A percentile compares a stretch with the other conserved stretches of the same genome.
These are phyloP conservation scores for Claviceps cyperi DNA, from an alignment of 2,329 filamentous ascomycete species.

Conservation along the genomic window DNA sequence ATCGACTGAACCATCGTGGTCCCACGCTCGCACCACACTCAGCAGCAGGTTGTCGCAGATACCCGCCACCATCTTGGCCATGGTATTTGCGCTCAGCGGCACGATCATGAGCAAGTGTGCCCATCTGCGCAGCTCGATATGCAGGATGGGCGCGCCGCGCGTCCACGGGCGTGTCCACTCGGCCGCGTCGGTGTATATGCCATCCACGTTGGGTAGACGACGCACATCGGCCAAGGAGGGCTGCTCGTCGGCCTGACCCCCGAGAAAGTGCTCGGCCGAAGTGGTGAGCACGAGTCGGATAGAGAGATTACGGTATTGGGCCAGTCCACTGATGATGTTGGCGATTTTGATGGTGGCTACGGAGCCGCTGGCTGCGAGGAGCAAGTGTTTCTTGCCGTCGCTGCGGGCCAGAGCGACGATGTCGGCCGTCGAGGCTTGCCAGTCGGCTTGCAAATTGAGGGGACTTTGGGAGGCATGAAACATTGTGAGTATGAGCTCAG, in stretches of 20 bases:
- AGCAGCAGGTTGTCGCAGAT: slow-evolving; percentile 66
- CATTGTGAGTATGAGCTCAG: neutral
- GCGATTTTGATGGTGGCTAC: slow-evolving; percentile 84
- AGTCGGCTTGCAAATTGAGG: neutral
- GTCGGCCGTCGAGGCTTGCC: slow-evolving; percentile 13
- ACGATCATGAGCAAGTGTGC: slow-evolving; percentile 68
- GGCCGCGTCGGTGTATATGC: slow-evolving; percentile 67
- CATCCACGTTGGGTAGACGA: slow-evolving; percentile 57
- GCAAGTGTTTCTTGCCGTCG: slow-evolving; percentile 28
- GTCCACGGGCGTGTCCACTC: slow-evolving; percentile 74
- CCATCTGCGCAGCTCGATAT: slow-evolving; percentile 74
- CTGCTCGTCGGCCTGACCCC: slow-evolving; percentile 63
- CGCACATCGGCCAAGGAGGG: slow-evolving; percentile 48
- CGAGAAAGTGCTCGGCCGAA: slow-evolving; percentile 61
- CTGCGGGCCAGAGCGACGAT: slow-evolving; percentile 17
- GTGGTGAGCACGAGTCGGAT: slow-evolving; percentile 75
- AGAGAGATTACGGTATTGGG: slow-evolving; percentile 41
- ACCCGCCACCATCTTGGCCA: slow-evolving; percentile 72
- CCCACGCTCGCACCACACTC: slow-evolving; percentile 72
- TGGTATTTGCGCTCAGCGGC: slow-evolving; percentile 68
- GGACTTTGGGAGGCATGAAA: neutral
- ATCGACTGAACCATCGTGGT: slow-evolving; percentile 51
- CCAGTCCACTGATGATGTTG: slow-evolving; percentile 47
- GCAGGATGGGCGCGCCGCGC: slow-evolving; percentile 65
- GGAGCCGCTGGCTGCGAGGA: slow-evolving; percentile 32